Evolutionary conservation across 164 flowering plant species (phyloP), one percentile per base, ranked within the genome.

Genomic region (Litsea cubeba): DNA sequence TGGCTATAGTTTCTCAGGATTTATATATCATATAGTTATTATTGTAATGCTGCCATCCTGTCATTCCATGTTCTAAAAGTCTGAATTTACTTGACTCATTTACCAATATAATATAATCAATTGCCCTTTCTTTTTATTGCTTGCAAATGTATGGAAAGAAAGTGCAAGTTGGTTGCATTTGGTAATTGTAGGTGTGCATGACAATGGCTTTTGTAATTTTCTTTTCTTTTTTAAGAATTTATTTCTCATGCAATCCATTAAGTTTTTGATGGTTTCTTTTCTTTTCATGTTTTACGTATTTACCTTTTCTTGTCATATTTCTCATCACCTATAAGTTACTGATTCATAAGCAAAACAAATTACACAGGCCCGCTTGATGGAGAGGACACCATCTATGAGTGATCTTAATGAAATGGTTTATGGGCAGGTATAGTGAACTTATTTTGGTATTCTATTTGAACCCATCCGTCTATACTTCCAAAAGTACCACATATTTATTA

Each of bases 301-400:
- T 15, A 3, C 5, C 12, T 54, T 54, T 63, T 63, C 24, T 23
- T 22, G 28, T 63, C 66, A 23, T 24, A 63, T 24, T 63, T 63
- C 66, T 63, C 28, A 63, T 25, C 66, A 63, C 28, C 5, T 63
- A 63, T 25, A 25, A 63, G 28, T 14, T 14, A 12, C 28, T 63
- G 28, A 63, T 63, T 63, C 14, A 35, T 57, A 49, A 5, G 7
- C 14, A 40, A 23, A 23, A 62, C 49, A 63, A 54, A 46, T 18
- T 1, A 14, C 76, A 74, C 83, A 93, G 99, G 95, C 96, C 73
- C 84, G 86, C 66, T 28, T 95, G 68, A 8, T 90, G 84, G 96
- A 91, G 85, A 89, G 88, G 81, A 89, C 94, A 58, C 98, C 99
- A 50, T 95, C 99, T 51, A 76, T 95, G 68, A 91, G 96, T 84